A percentile compares a stretch with the other conserved stretches of the same genome.
These are phyloP conservation scores for Tillandsia leiboldiana DNA, from an alignment of 176 grass and related monocot species.

Conservation along the genomic window DNA sequence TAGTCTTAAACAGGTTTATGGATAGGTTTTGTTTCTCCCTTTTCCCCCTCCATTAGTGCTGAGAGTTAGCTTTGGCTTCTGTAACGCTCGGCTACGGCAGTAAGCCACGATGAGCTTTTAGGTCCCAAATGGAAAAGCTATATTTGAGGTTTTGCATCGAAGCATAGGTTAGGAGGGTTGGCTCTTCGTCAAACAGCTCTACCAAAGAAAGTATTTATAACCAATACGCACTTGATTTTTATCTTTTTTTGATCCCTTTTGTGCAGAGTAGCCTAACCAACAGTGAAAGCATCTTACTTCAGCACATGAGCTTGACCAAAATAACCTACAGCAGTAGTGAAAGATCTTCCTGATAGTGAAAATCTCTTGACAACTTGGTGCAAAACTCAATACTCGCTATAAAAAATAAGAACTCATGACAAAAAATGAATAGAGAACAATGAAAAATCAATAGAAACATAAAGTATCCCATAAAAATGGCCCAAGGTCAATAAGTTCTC, in stretches of 20 bases:
- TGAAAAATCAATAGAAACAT: constrained; percentile 7
- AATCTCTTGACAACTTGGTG: not conserved
- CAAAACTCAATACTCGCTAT: not conserved
- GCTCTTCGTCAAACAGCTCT: too few species aligned
- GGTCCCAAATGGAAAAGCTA: too few species aligned
- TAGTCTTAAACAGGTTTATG: not conserved
- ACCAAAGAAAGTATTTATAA: not conserved
- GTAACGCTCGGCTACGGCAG: too few species aligned
- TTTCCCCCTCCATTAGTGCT: too few species aligned
- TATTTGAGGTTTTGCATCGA: too few species aligned
- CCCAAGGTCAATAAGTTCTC: constrained; percentile 8
- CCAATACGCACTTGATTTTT: not conserved
- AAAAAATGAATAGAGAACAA: not conserved
- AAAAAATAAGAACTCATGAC: not conserved
- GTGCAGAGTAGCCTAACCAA: too few species aligned
- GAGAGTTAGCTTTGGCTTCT: too few species aligned
- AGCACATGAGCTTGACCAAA: not conserved
- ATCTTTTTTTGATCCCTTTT: too few species aligned
- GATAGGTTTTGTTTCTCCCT: too few species aligned
- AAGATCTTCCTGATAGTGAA: not conserved
- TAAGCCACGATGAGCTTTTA: not conserved
- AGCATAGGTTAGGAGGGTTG: too few species aligned
- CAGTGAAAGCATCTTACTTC: not conserved
- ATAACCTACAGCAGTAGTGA: not conserved
- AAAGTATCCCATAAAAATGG: not conserved